Conservation (phyloP, 768 basidiomycete species). For the Cystoderma amianthinum region DNA sequence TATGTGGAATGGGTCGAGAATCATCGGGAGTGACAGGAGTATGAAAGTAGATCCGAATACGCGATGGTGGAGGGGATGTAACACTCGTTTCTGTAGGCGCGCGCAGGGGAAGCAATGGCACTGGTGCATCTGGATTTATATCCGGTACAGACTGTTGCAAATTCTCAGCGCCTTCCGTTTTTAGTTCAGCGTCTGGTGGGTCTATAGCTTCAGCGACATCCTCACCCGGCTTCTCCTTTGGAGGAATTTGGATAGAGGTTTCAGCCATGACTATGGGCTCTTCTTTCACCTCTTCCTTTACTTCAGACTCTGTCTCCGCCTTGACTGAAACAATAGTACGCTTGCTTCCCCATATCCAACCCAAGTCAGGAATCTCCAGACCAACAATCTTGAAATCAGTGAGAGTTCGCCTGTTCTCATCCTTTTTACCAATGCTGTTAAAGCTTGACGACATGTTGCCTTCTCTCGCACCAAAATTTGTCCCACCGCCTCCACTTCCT, state of each 20-base stretch:
- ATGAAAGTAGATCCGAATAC: slow-evolving; percentile 89
- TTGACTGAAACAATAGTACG: slow-evolving; percentile 22
- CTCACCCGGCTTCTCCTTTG: slow-evolving; percentile 22
- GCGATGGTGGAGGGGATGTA: slow-evolving; percentile 56
- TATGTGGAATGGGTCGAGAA: slow-evolving; percentile 65
- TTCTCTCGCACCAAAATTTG: slow-evolving; percentile 44
- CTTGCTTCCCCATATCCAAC: slow-evolving; percentile 81
- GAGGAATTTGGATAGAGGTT: slow-evolving; percentile 23
- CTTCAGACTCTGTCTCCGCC: too few relatives aligned
- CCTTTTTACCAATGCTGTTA: slow-evolving; percentile 62
- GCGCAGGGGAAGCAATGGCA: slow-evolving; percentile 14
- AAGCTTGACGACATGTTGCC: slow-evolving; percentile 35
- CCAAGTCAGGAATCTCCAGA: slow-evolving; percentile 73
- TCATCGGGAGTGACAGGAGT: slow-evolving; percentile 82
- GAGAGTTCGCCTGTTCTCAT: slow-evolving; percentile 85
- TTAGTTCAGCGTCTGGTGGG: slow-evolving; percentile 10
- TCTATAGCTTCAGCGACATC: slow-evolving; percentile 23
- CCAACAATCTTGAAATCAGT: slow-evolving; percentile 98
- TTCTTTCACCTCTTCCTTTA: slow-evolving; percentile 25
- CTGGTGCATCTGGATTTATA: slow-evolving; percentile 21
- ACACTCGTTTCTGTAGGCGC: slow-evolving; percentile 21
- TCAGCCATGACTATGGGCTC: slow-evolving; percentile 13
- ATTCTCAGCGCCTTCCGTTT: slow-evolving; percentile 18
- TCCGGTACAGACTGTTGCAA: slow-evolving; percentile 17
- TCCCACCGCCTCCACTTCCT: slow-evolving; percentile 20